Evolutionary conservation across 106 monocot genomes (phyloP), one percentile per base, ranked within the genome.

Genomic region (Platanthera zijinensis): DNA sequence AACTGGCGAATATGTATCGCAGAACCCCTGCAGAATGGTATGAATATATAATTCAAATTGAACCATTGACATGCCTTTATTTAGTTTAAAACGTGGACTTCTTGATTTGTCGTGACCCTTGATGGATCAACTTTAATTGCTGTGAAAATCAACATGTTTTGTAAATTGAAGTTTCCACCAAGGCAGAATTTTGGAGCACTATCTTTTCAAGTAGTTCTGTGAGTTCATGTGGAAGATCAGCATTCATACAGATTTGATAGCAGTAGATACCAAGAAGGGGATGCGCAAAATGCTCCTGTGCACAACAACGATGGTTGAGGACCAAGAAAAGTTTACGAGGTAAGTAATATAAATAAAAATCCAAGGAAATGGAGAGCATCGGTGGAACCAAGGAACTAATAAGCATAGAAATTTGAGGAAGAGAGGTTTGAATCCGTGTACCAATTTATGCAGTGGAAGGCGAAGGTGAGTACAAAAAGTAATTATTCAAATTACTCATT

Each of bases 211-310:
- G 96, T 3, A 96, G 85, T 81, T 96, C 96, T 81, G 90, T 96
- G 28, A 96, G 76, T 83, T 96, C 96, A 80, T 96, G 96, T 62
- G 96, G 96, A 74, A 96, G 96, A 87, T 96, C 96, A 71, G 96
- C 96, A 8, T 90, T 93, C 96, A 96, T 96, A 96, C 93, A 83
- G 96, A 92, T 82, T 96, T 96, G 67, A 96, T 92, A 77, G 96
- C 89, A 50, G 92, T 90, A 79, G 96, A 96, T 50, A 96, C 96
- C 84, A 93, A 93, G 80, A 93, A 92, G 50, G 96, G 96, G 73
- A 84, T 90, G 89, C 78, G 92, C 96, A 56, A n/a, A n/a, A n/a
- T 25, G 25, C 25, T 25, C 25, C 83, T 97, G 93, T 84, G 93
- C 97, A 68, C 92, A 93, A 74, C 25, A n/a, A n/a, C n/a, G n/a